Evolutionary conservation across 2,329 filamentous ascomycete genomes (phyloP).

Genomic region (Trichocomaceae sp.): DNA sequence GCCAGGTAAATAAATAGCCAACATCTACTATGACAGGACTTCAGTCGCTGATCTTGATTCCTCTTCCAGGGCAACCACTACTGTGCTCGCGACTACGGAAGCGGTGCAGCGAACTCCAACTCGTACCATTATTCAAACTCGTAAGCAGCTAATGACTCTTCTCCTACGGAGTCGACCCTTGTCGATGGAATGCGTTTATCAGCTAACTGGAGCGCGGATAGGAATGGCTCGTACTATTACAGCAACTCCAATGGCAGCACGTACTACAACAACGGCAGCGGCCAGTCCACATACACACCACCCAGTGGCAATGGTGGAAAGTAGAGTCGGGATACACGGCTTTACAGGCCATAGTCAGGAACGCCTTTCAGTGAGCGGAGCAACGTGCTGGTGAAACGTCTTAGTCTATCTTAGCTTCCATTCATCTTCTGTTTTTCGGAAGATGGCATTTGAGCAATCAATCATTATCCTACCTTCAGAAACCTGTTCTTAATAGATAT

Average conservation of each 20-base stretch:
- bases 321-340: not conserved
- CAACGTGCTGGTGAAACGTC: not conserved
- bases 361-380: not conserved
- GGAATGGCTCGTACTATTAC: constrained; percentile 67
- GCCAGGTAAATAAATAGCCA: constrained; percentile 42
- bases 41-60: not conserved
- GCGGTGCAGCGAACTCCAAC: constrained; percentile 15
- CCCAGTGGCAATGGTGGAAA: constrained; percentile 36
- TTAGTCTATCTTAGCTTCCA: not conserved
- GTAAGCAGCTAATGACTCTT: too few species aligned
- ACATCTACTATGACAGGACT: not conserved
- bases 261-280: constrained; percentile 59
- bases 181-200: not conserved
- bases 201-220: constrained; percentile 17
- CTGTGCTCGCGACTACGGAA: constrained; percentile 58
- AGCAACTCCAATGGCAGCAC: constrained; percentile 62
- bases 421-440: not conserved
- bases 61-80: constrained; percentile 58
- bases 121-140: constrained; percentile 58
- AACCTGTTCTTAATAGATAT: not conserved
- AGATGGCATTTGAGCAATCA: not conserved
- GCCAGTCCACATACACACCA: constrained; percentile 55
- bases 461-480: not conserved
- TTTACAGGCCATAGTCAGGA: not conserved
- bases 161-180: too few species aligned